Base-by-base conservation (phyloP, 139 green algal genomes). In the Chlamydomonas sphaeroides region DNA sequence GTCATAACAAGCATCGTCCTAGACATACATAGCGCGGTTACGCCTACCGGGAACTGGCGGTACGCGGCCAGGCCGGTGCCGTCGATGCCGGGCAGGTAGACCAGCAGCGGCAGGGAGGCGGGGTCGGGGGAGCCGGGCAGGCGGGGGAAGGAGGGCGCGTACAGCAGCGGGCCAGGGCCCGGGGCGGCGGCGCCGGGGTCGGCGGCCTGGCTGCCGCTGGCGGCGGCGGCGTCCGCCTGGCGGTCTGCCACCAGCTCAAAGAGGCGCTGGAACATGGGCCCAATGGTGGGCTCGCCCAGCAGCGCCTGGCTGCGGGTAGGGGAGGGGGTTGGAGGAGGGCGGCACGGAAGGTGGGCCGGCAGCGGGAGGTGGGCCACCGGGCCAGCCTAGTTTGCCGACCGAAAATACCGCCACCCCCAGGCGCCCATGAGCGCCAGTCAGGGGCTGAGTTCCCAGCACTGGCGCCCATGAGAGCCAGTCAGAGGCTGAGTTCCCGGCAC, bases 81-180 rank as follows among this genome's bases (percentile, higher is more conserved):
- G 70, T 97, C 94, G 28, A 98, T 93, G 26, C 84, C 86, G 32
- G 94, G 92, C 14, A 97, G 82, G 83, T 97, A 97, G 20, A 96
- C 68, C 87, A 97, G 78, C 8, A 96, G 83, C 2, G 94, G 94
- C 28, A 97, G 91, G 1, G 68, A 53, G 57, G 84, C 41, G 20
- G 84, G 66, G 41, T 59, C 48, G 5, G 79, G 51, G 10, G 39
- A 23, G 2, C 62, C 74, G n/a, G 68, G 25, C 1, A 51, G 65
- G 38, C 49, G 67, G 0, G 61, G 56, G 56, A 89, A 66, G 45
- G 45, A 20, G 2, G 85, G 85, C 6, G 57, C 48, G 79, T 85
- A 89, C 57, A 89, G 36, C 63, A 82, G 53, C 39, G 72, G 79
- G 1, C 41, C 71, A 8, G 21, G 11, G 32, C 2, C 35, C 5